Conservation (phyloP, 1,284 basidiomycete species). For the Cutaneotrichosporon dermatis region DNA sequence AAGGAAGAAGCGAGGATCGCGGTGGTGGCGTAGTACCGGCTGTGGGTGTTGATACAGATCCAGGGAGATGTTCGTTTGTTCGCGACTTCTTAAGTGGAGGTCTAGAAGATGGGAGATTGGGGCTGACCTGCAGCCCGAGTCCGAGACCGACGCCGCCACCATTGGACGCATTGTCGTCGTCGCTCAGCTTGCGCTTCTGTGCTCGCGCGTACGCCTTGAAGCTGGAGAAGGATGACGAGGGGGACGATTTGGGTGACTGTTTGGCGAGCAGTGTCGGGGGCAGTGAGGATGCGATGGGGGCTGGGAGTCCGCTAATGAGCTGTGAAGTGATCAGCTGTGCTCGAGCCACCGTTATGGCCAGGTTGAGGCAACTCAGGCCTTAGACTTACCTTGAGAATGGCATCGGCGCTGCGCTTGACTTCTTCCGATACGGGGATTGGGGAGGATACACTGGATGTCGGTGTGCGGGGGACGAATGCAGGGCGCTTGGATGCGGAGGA, state of each 20-base stretch:
- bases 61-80: constrained; percentile 1
- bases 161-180: neutral
- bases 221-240: constrained; percentile 7
- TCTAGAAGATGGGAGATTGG: neutral
- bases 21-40: too few relatives aligned
- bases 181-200: constrained; percentile 14
- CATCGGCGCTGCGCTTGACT: constrained; percentile 21
- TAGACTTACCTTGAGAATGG: constrained; percentile 36
- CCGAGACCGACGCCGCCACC: constrained; percentile 27
- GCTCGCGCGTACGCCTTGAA: constrained; percentile 19
- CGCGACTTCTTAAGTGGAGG: constrained; percentile 19
- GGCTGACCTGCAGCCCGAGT: neutral
- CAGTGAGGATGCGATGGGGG: constrained; percentile 32
- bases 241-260: neutral
- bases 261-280: constrained; percentile 1
- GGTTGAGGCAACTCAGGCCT: too few relatives aligned
- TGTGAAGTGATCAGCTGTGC: constrained; percentile 7
- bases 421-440: constrained; percentile 15
- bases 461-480: constrained; percentile 11
- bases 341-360: too few relatives aligned
- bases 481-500: constrained; percentile 12
- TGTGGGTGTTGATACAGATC: too few relatives aligned
- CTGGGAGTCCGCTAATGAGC: constrained; percentile 34
- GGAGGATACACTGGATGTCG: constrained; percentile 3
- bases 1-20: neutral